Evolutionary conservation across 225 moss, liverwort and hornwort genomes (phyloP).

Genomic region (Marchantia polymorpha): DNA sequence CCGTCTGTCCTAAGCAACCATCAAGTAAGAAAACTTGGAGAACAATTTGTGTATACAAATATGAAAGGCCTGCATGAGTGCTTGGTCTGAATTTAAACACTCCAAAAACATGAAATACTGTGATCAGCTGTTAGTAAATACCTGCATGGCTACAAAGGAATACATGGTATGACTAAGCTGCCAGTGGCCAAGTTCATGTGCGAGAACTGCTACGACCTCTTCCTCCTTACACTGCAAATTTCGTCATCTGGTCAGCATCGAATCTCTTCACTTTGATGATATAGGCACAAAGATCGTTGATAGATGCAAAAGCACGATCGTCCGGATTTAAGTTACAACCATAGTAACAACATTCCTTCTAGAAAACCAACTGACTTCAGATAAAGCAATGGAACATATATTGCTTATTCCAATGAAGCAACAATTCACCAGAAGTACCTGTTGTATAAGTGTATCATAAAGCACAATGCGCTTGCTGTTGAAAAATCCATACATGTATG

Average conservation of each 20-base stretch:
- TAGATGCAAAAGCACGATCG: not conserved
- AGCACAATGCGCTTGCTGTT: constrained; percentile 99
- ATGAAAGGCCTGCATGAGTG: not conserved
- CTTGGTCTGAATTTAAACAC: not conserved
- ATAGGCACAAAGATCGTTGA: not conserved
- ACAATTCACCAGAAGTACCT: constrained; percentile 28
- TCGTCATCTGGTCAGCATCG: not conserved
- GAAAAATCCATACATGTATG: constrained; percentile 98
- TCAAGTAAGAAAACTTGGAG: not conserved
- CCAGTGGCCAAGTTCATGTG: constrained; percentile 98
- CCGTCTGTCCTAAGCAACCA: not conserved
- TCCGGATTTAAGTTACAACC: too few relatives aligned
- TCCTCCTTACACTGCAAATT: constrained; percentile 79
- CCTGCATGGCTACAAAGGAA: constrained; percentile 96
- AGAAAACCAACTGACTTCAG: not conserved
- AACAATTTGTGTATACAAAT: not conserved
- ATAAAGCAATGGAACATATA: not conserved
- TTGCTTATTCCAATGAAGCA: not conserved
- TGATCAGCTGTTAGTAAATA: constrained; percentile 8
- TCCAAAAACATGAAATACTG: not conserved
- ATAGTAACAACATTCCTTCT: too few relatives aligned
- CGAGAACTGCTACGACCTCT: constrained; percentile 95
- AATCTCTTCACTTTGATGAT: not conserved
- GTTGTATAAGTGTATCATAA: constrained; percentile 92
- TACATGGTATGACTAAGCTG: constrained; percentile 98